Percentiles rank a stretch among this genome's conserved stretches.
phyloP scores from a whole-genome alignment of 176 grass and related monocot genomes.

The Triticum timopheevii region DNA sequence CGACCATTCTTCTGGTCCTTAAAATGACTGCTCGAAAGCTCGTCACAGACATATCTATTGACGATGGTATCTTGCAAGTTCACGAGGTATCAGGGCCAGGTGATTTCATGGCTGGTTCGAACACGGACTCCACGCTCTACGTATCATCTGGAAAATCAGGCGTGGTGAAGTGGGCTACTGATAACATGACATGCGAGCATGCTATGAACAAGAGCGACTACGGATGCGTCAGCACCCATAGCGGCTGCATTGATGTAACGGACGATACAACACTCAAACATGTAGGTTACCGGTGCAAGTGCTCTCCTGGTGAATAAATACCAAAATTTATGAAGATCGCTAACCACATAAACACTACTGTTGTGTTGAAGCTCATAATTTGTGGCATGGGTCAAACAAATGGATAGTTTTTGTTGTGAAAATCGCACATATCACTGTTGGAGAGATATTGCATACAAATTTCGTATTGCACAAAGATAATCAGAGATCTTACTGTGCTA shows the following conservation, averaged over 20 bases:
- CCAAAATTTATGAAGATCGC: no score
- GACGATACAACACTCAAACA: no score
- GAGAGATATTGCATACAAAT: no score
- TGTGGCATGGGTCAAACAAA: background rate
- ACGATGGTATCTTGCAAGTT: background rate
- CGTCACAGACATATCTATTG: conserved; percentile 11
- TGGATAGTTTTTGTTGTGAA: background rate
- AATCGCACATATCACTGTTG: background rate
- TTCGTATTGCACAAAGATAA: background rate
- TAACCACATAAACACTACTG: no score
- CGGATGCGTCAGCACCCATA: no score
- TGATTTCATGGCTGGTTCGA: background rate
- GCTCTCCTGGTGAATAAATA: no score
- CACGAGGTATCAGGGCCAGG: background rate
- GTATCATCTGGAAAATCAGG: background rate
- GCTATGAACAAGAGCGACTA: no score
- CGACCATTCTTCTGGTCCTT: background rate
- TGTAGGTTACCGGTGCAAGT: no score
- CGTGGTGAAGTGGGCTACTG: background rate
- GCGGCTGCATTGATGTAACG: no score
- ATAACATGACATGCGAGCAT: background rate
- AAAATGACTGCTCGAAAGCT: background rate
- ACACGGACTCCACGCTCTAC: background rate
- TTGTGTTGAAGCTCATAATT: no score
- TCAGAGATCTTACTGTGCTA: background rate